Base-by-base conservation (phyloP, 176 grass and related monocot species). In the Phragmites australis region DNA sequence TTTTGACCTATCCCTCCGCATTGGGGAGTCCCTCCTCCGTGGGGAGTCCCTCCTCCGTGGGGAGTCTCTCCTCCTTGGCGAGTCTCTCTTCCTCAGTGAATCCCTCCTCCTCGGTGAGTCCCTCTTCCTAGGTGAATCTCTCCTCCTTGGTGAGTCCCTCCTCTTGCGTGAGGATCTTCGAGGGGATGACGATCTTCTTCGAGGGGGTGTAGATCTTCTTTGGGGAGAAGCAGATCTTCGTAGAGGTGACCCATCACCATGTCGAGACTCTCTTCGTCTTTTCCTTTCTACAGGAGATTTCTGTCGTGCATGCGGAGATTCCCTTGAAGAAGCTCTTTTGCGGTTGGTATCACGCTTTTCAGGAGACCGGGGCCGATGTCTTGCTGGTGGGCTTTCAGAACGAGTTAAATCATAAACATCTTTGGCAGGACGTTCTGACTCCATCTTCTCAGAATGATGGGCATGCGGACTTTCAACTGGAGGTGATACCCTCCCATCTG, bases 1-100 rank as follows among this genome's bases (percentile, higher is more conserved):
- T 88, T 60, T 88, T 58, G 90, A 90, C 74, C 87, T 92, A 29
- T 81, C 67, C 47, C 84, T 89, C 87, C 81, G 88, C 45, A 65
- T 74, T 58, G 83, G 76, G 32, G 87, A 87, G 21, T 81, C 86
- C 26, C 34, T 80, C 37, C 69, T 89, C 18, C 87, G 80, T 67
- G 86, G 81, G 42, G 84, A 67, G 9, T 85, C 82, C 40, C 82
- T 85, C 70, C 76, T 88, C 69, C 81, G 53, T 34, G 81, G 63
- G 12, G 85, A 87, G 0, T 84, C 61, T 56, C 76, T 88, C 76
- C 15, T 89, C 5, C 62, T 78, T 73, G 82, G 68, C n/a, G 80
- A 83, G 0, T 63, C 50, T 9, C 67, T 84, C 68, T 52, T 89
- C 74, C 50, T 73, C 15, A 72, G 72, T 3, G 81, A 79, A 12